Conservation (phyloP, 495 filamentous ascomycete species). For the Podospora pseudoanserina region DNA sequence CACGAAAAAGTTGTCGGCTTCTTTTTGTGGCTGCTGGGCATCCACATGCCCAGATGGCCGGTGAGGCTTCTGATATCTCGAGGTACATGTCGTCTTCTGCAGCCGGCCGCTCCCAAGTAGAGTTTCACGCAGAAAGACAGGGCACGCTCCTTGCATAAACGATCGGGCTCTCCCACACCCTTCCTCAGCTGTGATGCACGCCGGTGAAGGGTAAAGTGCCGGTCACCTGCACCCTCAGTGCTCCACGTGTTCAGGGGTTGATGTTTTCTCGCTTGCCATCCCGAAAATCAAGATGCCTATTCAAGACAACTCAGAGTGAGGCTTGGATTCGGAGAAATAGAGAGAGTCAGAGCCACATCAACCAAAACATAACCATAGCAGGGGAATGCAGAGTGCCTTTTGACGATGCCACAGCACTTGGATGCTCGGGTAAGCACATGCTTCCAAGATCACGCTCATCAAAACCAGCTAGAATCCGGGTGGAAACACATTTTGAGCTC, state of each 20-base stretch:
- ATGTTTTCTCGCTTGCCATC: not conserved
- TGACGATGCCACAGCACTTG: not conserved
- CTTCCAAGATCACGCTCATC: not conserved
- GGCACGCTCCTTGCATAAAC: not conserved
- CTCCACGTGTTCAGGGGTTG: slow-evolving; percentile 18
- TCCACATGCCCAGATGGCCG: not conserved
- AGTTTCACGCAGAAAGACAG: not conserved
- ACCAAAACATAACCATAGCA: not conserved
- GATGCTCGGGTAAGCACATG: not conserved
- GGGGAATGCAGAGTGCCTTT: not conserved
- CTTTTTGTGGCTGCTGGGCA: not conserved
- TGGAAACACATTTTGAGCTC: not conserved
- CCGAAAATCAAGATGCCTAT: not conserved
- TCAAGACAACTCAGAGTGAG: not conserved
- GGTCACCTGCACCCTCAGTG: slow-evolving; percentile 9
- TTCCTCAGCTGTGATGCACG: not conserved
- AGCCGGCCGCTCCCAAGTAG: not conserved
- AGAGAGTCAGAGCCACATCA: not conserved
- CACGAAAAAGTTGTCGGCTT: not conserved
- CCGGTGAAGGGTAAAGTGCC: not conserved
- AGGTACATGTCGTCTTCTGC: not conserved
- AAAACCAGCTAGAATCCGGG: not conserved
- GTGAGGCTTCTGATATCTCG: not conserved
- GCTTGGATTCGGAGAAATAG: not conserved
- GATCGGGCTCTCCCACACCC: not conserved